phyloP scores from a whole-genome alignment of 768 basidiomycete genomes.

The Tylopilus vinaceipallidus region DNA sequence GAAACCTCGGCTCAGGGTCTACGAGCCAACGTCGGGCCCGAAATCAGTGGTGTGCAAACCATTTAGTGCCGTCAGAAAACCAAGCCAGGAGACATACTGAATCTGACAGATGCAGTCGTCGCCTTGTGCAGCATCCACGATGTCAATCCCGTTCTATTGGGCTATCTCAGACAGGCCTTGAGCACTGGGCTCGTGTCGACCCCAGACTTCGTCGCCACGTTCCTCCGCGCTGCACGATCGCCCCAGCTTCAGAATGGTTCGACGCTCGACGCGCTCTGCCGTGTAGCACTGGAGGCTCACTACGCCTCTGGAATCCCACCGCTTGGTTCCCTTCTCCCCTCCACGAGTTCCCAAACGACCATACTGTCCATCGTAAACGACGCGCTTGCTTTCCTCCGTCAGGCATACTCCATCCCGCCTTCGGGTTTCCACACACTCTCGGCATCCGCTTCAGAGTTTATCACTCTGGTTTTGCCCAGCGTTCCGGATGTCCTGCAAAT shows the following conservation, averaged over 20 bases:
- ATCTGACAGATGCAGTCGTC: conserved; percentile 60
- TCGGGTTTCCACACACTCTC: conserved; percentile 55
- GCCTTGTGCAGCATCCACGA: conserved; percentile 65
- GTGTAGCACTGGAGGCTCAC: conserved; percentile 60
- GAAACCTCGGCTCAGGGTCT: conserved; percentile 38
- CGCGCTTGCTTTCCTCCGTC: conserved; percentile 56
- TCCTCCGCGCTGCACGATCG: conserved; percentile 66
- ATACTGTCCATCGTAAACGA: conserved; percentile 59
- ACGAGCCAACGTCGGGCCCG: conserved; percentile 41
- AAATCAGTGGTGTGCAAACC: conserved; percentile 53
- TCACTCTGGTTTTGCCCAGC: conserved; percentile 59
- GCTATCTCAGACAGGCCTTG: conserved; percentile 62
- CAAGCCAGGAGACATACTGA: not conserved
- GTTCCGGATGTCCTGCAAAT: conserved; percentile 61
- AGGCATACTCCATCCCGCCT: conserved; percentile 50
- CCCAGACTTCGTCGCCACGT: conserved; percentile 58
- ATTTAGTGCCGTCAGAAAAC: not conserved
- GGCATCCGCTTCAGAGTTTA: conserved; percentile 60
- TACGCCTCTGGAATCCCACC: conserved; percentile 55
- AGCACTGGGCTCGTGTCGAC: conserved; percentile 55
- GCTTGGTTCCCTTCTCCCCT: conserved; percentile 54
- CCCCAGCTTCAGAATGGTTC: conserved; percentile 60
- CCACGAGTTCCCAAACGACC: conserved; percentile 45
- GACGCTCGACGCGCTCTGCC: conserved; percentile 70
- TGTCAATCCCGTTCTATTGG: conserved; percentile 64